These are phyloP conservation scores for Coelastrella sp. DNA, from an alignment of 139 green algal species.

Conservation along the genomic window DNA sequence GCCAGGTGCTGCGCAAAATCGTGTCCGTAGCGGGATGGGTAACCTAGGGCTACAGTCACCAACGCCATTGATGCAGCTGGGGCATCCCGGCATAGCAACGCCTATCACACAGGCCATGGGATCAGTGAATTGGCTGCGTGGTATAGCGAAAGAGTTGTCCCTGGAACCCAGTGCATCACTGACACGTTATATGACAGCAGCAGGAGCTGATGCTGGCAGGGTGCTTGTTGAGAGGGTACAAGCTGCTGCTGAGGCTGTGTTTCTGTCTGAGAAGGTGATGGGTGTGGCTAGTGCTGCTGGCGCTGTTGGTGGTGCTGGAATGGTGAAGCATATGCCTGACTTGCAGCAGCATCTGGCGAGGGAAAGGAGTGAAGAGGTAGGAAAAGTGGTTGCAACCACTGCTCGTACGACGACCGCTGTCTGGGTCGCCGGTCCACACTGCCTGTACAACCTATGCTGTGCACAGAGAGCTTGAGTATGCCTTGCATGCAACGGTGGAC, in stretches of 20 bases:
- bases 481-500: too few species aligned
- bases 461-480: too few species aligned
- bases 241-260: constrained; percentile 28
- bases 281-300: constrained; percentile 20
- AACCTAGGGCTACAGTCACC: constrained; percentile 54
- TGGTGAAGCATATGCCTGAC: neutral
- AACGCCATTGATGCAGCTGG: constrained; percentile 56
- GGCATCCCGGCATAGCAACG: constrained; percentile 34
- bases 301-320: neutral
- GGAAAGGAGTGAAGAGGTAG: constrained; percentile 34
- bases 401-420: too few species aligned
- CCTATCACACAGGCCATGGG: constrained; percentile 70
- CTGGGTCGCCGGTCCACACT: too few species aligned
- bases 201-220: constrained; percentile 20
- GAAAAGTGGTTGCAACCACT: neutral
- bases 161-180: neutral
- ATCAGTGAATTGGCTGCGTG: constrained; percentile 63
- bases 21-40: neutral
- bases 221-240: constrained; percentile 23
- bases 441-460: too few species aligned
- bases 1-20: neutral
- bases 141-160: constrained; percentile 20
- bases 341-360: constrained; percentile 32
- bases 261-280: neutral
- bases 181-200: constrained; percentile 15